phyloP scores from a whole-genome alignment of 2,329 filamentous ascomycete species.

The Colletotrichum sp. region DNA sequence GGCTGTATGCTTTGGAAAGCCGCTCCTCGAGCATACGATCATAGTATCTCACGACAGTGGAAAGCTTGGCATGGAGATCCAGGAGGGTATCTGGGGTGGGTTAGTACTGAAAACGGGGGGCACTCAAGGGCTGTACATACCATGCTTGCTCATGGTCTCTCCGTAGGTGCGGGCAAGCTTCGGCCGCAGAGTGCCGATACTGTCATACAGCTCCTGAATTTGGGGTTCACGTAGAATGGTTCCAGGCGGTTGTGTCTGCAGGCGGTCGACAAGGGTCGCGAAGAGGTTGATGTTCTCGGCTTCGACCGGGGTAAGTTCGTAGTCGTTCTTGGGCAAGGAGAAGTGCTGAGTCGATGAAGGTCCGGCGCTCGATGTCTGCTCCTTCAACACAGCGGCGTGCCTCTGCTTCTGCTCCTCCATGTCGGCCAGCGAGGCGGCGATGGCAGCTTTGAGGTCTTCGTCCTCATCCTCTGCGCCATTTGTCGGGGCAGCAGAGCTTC shows the following conservation, averaged over 20 bases:
- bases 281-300: constrained; percentile 98
- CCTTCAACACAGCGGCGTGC: constrained; percentile 82
- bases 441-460: constrained; percentile 90
- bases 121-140: constrained; percentile 49
- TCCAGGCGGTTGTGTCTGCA: constrained; percentile 93
- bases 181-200: constrained; percentile 89
- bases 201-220: constrained; percentile 97
- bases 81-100: constrained; percentile 76
- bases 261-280: constrained; percentile 87
- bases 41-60: constrained; percentile 96
- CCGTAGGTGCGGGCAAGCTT: constrained; percentile 96
- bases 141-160: constrained; percentile 99
- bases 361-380: constrained; percentile 67
- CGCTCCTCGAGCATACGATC: constrained; percentile 98
- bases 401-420: constrained; percentile 98
- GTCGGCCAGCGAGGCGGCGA: constrained; percentile 91
- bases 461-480: constrained; percentile 82
- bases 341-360: constrained; percentile 56
- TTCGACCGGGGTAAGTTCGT: constrained; percentile 91
- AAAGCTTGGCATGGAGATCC: constrained; percentile 92
- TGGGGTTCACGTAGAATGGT: constrained; percentile 97
- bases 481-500: constrained; percentile 30
- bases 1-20: constrained; percentile 88
- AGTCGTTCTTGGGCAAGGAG: constrained; percentile 82
- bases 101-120: constrained; percentile 33